Evolutionary conservation across 441 rosid genomes (phyloP).

Genomic region (Bruguiera hainesii): DNA sequence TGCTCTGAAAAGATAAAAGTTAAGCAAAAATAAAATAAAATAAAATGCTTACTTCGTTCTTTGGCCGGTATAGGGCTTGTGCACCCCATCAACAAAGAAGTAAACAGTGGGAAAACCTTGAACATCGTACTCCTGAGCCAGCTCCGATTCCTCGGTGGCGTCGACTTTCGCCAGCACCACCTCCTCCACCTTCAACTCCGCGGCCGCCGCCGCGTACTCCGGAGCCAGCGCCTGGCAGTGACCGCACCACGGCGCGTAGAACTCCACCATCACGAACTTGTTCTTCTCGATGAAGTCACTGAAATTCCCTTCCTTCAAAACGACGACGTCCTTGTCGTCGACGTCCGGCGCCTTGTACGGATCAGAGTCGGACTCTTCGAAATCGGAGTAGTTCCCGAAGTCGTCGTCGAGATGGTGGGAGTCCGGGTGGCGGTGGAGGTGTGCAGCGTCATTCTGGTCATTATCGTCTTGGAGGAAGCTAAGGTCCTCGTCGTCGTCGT

Average conservation of each 20-base stretch:
- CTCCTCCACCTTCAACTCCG: constrained; percentile 57
- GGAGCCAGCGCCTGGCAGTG: constrained; percentile 95
- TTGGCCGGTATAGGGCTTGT: constrained; percentile 69
- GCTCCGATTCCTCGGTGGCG: constrained; percentile 87
- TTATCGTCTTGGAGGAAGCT: constrained; percentile 85
- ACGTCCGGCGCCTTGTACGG: constrained; percentile 55
- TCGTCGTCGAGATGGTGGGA: constrained; percentile 31
- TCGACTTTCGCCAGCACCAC: constrained; percentile 89
- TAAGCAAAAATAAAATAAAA: not conserved
- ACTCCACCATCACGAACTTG: constrained; percentile 86
- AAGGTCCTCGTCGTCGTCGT: constrained; percentile 83
- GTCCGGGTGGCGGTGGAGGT: constrained; percentile 24
- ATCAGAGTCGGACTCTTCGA: constrained; percentile 55
- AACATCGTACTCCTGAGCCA: constrained; percentile 70
- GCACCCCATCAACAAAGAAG: constrained; percentile 82
- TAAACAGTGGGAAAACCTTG: constrained; percentile 85
- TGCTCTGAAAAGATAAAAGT: not conserved
- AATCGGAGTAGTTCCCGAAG: constrained; percentile 49
- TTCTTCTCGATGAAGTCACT: constrained; percentile 57
- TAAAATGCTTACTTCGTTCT: constrained; percentile 68
- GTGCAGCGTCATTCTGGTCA: constrained; percentile 20
- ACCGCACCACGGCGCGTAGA: constrained; percentile 99
- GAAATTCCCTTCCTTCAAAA: constrained; percentile 74
- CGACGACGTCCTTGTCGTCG: constrained; percentile 89
- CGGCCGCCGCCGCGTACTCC: constrained; percentile 94